Conservation (phyloP, 768 basidiomycete species). For the Pleurotus salmoneostramineus region DNA sequence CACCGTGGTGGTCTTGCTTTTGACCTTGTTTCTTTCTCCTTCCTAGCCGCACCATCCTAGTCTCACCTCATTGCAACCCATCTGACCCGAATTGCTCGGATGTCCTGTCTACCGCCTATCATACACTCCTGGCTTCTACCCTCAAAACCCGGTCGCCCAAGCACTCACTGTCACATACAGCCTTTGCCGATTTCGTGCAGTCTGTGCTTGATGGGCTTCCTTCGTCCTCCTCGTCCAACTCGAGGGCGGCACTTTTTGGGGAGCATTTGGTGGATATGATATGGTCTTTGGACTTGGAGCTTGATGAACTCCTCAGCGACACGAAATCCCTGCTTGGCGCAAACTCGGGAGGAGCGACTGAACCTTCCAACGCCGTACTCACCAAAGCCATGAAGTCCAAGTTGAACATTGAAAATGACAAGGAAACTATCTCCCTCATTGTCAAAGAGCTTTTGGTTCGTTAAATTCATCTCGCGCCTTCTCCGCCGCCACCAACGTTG, state of each 20-base stretch:
- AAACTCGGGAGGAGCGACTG: slow-evolving; percentile 24
- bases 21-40: slow-evolving; percentile 8
- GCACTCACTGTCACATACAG: slow-evolving; percentile 40
- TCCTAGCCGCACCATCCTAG: slow-evolving; percentile 57
- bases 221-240: slow-evolving; percentile 52
- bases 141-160: slow-evolving; percentile 53
- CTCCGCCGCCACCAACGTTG: slow-evolving; percentile 8
- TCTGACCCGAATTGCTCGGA: slow-evolving; percentile 49
- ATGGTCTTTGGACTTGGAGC: slow-evolving; percentile 75
- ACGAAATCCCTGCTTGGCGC: slow-evolving; percentile 36
- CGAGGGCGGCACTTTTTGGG: slow-evolving; percentile 47
- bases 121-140: slow-evolving; percentile 59
- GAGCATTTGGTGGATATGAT: slow-evolving; percentile 76
- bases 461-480: slow-evolving; percentile 11
- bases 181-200: slow-evolving; percentile 61
- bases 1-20: slow-evolving; percentile 13
- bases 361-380: slow-evolving; percentile 9
- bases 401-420: slow-evolving; percentile 58
- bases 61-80: slow-evolving; percentile 56
- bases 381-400: slow-evolving; percentile 45
- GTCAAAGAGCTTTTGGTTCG: slow-evolving; percentile 63
- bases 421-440: slow-evolving; percentile 51
- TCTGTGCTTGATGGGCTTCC: slow-evolving; percentile 59
- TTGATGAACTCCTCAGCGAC: slow-evolving; percentile 68
- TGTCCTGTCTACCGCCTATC: slow-evolving; percentile 62